Percentiles rank a stretch among this genome's conserved stretches.
phyloP scores from a whole-genome alignment of 2,329 filamentous ascomycete genomes.

The Curvularia sp. region DNA sequence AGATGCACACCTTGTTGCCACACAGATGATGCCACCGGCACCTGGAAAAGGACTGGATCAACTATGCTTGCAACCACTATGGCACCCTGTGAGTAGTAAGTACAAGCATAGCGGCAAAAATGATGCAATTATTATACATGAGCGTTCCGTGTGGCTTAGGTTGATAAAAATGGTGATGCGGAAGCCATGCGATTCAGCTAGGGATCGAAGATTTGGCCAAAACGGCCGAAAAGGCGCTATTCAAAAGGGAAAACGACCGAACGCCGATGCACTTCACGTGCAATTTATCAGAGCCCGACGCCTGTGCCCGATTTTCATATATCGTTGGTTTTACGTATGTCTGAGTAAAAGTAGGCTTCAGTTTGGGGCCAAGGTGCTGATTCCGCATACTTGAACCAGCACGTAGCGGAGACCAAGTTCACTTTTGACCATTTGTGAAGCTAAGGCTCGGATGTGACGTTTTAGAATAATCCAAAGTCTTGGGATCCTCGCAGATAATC shows the following conservation, averaged over 20 bases:
- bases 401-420: not conserved
- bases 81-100: not conserved
- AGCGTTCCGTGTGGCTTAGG: not conserved
- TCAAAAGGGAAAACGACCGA: not conserved
- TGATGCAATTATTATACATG: not conserved
- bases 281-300: not conserved
- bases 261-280: conserved; percentile 8
- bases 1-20: conserved; percentile 4
- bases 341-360: not conserved
- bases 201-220: conserved; percentile 1
- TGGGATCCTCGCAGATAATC: conserved; percentile 15
- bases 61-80: not conserved
- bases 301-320: conserved; percentile 1
- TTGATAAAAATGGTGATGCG: not conserved
- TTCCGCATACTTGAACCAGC: not conserved
- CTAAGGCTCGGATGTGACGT: conserved; percentile 8
- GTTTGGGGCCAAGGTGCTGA: not conserved
- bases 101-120: not conserved
- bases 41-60: not conserved
- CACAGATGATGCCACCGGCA: not conserved
- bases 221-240: conserved; percentile 5
- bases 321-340: not conserved
- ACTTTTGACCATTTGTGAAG: not conserved
- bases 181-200: not conserved
- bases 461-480: not conserved